Evolutionary conservation across 768 basidiomycete species (phyloP), one percentile per base, ranked within the genome.

Genomic region (Hericium coralloides): DNA sequence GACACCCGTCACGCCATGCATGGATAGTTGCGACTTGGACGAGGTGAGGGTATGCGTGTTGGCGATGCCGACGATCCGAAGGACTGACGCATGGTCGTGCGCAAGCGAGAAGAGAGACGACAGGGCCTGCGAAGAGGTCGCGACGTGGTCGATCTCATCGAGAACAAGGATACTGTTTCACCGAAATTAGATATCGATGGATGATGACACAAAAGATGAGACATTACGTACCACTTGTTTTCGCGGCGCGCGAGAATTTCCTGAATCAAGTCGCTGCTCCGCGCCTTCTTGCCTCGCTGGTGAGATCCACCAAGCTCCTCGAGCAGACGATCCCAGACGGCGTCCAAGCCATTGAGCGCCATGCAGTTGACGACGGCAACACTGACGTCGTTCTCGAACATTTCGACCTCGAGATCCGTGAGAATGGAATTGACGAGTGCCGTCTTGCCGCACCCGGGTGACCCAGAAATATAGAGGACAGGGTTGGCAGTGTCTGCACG

Each of bases 391-490:
- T 64, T 61, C 31, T 74, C 72, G 8, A 72, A 63, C 23, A 61
- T 52, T 36, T 74, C 69, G 25, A 79, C 60, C 8, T 72, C 69
- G n/a, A 68, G 57, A 2, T 59, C 57, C 18, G 68, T 69, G 20
- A 94, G 68, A 26, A 91, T 72, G 4, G 83, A 74, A 63, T 86
- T 85, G 25, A 93, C 81, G 3, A 95, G 74, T 0, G 91, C 92
- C 1, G 91, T 95, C 73, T 95, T 95, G 18, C 92, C 92, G 2
- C 92, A 92, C 1, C 95, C 95, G 3, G 94, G 93, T 1, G 92
- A 83, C 9, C 95, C 95, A 9, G 94, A 95, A 53, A 98, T 85
- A 69, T 95, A 98, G 57, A 95, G 75, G 45, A 81, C 77, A 10
- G 81, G 74, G 25, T 71, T 65, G 22, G 59, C 45, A 54, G 4